phyloP scores from a whole-genome alignment of 2,329 filamentous ascomycete species.

The Leptosphaerulina australis region DNA sequence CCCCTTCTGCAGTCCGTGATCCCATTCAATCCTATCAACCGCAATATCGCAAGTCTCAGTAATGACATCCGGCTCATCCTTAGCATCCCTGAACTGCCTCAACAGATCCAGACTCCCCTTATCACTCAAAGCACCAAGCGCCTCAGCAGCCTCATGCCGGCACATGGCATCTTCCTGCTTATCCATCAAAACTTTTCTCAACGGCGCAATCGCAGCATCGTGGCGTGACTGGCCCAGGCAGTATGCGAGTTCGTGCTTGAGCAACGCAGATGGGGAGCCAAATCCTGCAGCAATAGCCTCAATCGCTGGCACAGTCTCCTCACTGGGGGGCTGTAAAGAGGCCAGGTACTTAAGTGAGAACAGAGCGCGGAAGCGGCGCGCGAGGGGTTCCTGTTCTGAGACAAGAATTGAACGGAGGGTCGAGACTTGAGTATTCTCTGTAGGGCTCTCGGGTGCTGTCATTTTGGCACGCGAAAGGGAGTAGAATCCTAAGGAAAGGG shows the following conservation, averaged over 20 bases:
- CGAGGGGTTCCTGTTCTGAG: conserved; percentile 80
- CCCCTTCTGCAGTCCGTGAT: conserved; percentile 65
- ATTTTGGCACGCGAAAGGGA: conserved; percentile 23
- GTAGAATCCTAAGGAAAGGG: not conserved
- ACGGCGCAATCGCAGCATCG: conserved; percentile 71
- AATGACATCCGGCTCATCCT: conserved; percentile 79
- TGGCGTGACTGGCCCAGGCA: conserved; percentile 92
- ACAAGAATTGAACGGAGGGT: conserved; percentile 76
- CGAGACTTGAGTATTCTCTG: conserved; percentile 57
- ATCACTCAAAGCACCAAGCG: conserved; percentile 84
- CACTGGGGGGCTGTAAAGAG: conserved; percentile 63
- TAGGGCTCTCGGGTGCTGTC: conserved; percentile 30
- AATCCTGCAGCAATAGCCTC: conserved; percentile 89
- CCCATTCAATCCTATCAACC: conserved; percentile 92
- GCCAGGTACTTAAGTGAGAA: conserved; percentile 97
- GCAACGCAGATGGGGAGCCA: conserved; percentile 79
- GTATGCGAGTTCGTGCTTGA: conserved; percentile 97
- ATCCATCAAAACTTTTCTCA: conserved; percentile 77
- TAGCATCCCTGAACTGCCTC: conserved; percentile 73
- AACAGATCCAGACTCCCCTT: conserved; percentile 75
- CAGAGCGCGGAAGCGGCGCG: conserved; percentile 90
- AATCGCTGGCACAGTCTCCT: conserved; percentile 67
- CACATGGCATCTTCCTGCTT: conserved; percentile 90
- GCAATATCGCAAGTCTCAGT: conserved; percentile 97
- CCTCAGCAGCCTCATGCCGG: conserved; percentile 94